These are phyloP conservation scores for Groenewaldozyma tartarivorans DNA, from an alignment of 805 yeast species.

Conservation along the genomic window DNA sequence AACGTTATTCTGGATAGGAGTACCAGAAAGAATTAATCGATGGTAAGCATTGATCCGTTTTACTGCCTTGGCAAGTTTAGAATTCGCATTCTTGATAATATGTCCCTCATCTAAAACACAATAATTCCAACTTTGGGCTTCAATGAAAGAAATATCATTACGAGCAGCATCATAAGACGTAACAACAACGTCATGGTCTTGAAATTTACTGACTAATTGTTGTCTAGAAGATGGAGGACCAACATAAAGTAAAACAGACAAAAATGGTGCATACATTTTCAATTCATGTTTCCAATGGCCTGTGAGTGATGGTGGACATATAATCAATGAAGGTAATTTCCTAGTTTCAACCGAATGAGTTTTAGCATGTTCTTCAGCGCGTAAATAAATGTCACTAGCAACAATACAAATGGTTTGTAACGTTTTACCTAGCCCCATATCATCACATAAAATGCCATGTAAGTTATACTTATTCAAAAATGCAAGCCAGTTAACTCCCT, in stretches of 20 bases:
- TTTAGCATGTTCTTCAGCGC: constrained; percentile 57
- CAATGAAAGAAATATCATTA: constrained; percentile 66
- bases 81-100: constrained; percentile 82
- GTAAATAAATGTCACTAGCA: constrained; percentile 85
- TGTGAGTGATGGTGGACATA: constrained; percentile 95
- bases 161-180: constrained; percentile 96
- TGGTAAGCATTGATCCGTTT: constrained; percentile 79
- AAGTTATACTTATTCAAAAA: constrained; percentile 88
- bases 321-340: constrained; percentile 71
- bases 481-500: constrained; percentile 97
- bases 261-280: constrained; percentile 77
- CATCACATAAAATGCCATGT: constrained; percentile 97
- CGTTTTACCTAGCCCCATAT: constrained; percentile 98
- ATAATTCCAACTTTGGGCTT: constrained; percentile 67
- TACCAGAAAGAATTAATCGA: constrained; percentile 84
- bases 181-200: constrained; percentile 69
- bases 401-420: constrained; percentile 94
- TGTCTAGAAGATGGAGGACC: constrained; percentile 79
- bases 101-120: constrained; percentile 98
- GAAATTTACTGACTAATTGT: constrained; percentile 43
- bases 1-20: constrained; percentile 97
- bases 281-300: constrained; percentile 99
- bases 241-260: constrained; percentile 76
- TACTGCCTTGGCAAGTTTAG: constrained; percentile 83
- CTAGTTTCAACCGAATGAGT: constrained; percentile 59